Conservation (phyloP, 495 filamentous ascomycete genomes). For the Penicillium chermesinum region DNA sequence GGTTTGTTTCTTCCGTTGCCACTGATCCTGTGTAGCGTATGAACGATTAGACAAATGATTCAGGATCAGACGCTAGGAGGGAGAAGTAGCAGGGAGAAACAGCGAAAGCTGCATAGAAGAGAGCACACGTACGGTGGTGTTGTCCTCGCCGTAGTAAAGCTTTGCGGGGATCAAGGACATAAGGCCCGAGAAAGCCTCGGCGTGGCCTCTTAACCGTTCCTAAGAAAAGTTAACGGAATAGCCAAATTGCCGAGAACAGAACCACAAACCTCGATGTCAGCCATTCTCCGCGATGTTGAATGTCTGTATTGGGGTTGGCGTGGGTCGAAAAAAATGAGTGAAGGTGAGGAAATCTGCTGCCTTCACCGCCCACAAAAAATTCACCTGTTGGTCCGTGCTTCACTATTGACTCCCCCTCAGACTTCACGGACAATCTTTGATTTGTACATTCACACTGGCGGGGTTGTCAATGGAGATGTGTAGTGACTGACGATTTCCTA, state of each 20-base stretch:
- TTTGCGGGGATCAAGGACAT: slow-evolving; percentile 91
- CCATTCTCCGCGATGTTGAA: slow-evolving; percentile 37
- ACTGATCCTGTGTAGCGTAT: slow-evolving; percentile 61
- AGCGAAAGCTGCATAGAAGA: slow-evolving; percentile 2
- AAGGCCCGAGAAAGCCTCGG: slow-evolving; percentile 83
- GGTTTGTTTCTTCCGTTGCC: slow-evolving; percentile 81
- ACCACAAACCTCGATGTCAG: slow-evolving; percentile 44
- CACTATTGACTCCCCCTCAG: no score
- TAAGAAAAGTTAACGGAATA: slow-evolving; percentile 17
- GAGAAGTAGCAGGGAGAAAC: slow-evolving; percentile 7
- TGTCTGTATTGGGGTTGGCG: slow-evolving; percentile 12
- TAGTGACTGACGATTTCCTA: no score
- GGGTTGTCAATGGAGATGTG: background rate
- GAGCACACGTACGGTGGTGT: slow-evolving; percentile 62
- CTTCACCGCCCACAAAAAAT: slow-evolving; percentile 8
- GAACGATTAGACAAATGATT: slow-evolving; percentile 32
- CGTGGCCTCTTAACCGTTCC: slow-evolving; percentile 83
- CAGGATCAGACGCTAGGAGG: slow-evolving; percentile 4
- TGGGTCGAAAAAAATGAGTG: slow-evolving; percentile 5
- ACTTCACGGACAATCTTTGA: no score
- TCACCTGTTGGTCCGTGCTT: slow-evolving; percentile 5
- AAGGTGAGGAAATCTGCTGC: slow-evolving; percentile 5
- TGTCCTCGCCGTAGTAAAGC: slow-evolving; percentile 84
- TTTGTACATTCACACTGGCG: no score
- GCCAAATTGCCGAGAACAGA: background rate